Percentiles rank a stretch among this genome's conserved stretches.
Conservation (phyloP, 2,329 filamentous ascomycete genomes). For the Aspergillus sp. region DNA sequence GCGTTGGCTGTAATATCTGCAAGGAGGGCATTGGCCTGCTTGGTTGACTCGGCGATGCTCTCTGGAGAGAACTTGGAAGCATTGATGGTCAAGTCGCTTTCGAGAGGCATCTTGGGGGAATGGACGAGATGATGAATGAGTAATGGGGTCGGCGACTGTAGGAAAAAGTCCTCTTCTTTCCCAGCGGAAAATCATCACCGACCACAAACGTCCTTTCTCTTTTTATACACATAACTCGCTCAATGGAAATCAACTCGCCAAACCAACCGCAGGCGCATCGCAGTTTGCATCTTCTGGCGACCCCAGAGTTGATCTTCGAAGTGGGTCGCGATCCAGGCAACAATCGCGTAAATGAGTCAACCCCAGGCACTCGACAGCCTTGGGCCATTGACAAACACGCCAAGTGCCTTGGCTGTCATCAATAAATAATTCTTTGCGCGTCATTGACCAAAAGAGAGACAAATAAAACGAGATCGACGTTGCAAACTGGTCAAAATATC, state of each 20-base stretch:
- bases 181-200: background rate
- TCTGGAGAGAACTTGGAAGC: constrained; percentile 11
- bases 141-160: background rate
- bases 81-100: constrained; percentile 12
- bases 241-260: background rate
- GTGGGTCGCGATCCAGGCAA: background rate
- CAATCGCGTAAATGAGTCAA: background rate
- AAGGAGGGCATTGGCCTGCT: constrained; percentile 10
- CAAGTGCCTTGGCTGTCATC: background rate
- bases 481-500: background rate
- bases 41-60: constrained; percentile 40
- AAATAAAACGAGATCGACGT: background rate
- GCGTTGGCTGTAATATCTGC: constrained; percentile 24
- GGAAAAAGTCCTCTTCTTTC: background rate
- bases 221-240: background rate
- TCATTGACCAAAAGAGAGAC: background rate
- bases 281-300: background rate
- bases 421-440: background rate
- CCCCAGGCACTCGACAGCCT: background rate
- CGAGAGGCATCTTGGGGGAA: constrained; percentile 9
- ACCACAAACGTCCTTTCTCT: background rate
- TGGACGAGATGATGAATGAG: background rate
- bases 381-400: background rate
- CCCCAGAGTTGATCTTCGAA: background rate
- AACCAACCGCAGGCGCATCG: background rate